Evolutionary conservation across 106 monocot genomes (phyloP), one percentile per base, ranked within the genome.

Genomic region (Dactylorhiza incarnata): DNA sequence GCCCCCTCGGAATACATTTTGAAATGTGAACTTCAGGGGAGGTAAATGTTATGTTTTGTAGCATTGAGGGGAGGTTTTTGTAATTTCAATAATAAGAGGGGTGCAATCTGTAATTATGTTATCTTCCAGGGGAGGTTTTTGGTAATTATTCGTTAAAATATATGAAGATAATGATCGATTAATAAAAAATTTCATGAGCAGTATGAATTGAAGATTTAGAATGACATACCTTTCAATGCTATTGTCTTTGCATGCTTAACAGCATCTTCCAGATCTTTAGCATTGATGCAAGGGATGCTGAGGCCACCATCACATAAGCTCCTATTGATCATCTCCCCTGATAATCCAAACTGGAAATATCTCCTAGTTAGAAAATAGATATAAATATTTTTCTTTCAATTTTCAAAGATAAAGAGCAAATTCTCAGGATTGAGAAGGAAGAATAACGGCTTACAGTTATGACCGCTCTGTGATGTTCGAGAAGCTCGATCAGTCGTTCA

Each of bases 311-410:
- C 49, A 47, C 47, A 47, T 68, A 87, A 73, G 51, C 59, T 75
- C 45, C 70, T 69, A 13, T 87, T 68, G 37, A 87, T 87, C 67
- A 79, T 75, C 29, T 22, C 76, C 52, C 87, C 84, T 63, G 87
- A 84, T 12, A 45, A 66, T 72, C 87, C 87, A 81, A 87, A 87
- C 87, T 87, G 68, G 3, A 48, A 77, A 74, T 9, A 26, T 6
- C 25, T n/a, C 7, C 47, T 11, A 25, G 51, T 37, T 37, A 37
- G n/a, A n/a, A n/a, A n/a, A n/a, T n/a, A n/a, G 37, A 37, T 37
- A 37, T 37, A 37, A 3, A 37, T 37, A 37, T 37, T 6, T 10
- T 6, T 25, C 68, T 78, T 48, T 24, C 11, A 17, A 26, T 6
- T 25, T 75, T 66, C 17, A 45, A 15, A 69, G 8, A 48, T 9